phyloP scores from a whole-genome alignment of 257 asterid genomes.

The Lantana camara region DNA sequence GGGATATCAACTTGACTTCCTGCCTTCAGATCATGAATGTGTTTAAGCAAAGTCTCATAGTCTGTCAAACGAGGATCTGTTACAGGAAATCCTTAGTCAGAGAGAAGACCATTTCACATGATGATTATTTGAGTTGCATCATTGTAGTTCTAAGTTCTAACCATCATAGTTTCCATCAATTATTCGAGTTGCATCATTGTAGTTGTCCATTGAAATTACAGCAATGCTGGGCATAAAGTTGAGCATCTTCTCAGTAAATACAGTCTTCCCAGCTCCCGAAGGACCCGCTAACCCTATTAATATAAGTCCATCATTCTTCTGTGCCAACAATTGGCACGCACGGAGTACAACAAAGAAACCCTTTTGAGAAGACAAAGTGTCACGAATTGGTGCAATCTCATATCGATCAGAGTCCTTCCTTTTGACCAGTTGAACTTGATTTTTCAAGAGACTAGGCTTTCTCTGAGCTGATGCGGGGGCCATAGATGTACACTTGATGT shows the following conservation, averaged over 20 bases:
- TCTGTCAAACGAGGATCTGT: constrained; percentile 80
- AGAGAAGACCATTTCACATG: background rate
- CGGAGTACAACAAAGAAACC: constrained; percentile 66
- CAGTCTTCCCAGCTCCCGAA: constrained; percentile 75
- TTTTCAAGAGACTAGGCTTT: constrained; percentile 60
- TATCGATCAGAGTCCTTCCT: constrained; percentile 56
- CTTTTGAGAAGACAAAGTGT: constrained; percentile 62
- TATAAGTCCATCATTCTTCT: constrained; percentile 61
- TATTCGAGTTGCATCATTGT: constrained; percentile 68
- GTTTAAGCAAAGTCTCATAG: constrained; percentile 60
- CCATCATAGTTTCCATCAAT: constrained; percentile 78
- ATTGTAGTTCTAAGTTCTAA: constrained; percentile 21
- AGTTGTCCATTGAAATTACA: constrained; percentile 76
- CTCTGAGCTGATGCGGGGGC: constrained; percentile 41
- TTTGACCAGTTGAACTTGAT: constrained; percentile 61
- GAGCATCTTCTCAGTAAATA: constrained; percentile 36
- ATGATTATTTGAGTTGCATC: too few relatives aligned
- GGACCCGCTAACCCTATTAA: constrained; percentile 74
- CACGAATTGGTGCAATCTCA: constrained; percentile 53
- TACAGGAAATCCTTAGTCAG: constrained; percentile 4
- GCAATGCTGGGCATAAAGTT: constrained; percentile 68
- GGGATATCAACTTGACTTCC: constrained; percentile 64
- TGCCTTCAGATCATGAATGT: constrained; percentile 58
- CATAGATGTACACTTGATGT: constrained; percentile 30
- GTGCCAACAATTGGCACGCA: constrained; percentile 64